Percentiles rank a stretch among this genome's conserved stretches.
Conservation (phyloP, 2,329 filamentous ascomycete species). For the Fusarium beomiforme region DNA sequence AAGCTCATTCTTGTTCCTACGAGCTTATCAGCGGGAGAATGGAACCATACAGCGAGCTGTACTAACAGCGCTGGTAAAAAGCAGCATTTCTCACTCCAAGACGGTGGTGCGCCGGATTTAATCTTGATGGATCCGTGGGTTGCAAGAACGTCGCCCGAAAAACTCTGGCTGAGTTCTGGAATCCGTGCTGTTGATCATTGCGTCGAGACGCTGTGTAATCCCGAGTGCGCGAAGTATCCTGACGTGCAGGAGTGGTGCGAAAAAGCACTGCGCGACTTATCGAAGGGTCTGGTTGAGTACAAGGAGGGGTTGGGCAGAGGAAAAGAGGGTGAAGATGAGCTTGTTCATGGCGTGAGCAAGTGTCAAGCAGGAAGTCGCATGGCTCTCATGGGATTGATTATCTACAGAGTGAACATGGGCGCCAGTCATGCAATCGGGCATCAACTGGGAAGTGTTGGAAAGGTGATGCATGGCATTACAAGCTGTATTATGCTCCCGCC, state of each 20-base stretch:
- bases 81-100: slow-evolving; percentile 1
- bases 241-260: slow-evolving; percentile 13
- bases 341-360: not conserved
- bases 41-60: slow-evolving; percentile 19
- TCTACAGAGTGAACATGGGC: slow-evolving; percentile 16
- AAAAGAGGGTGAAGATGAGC: not conserved
- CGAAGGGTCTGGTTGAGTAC: not conserved
- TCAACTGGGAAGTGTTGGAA: slow-evolving; percentile 15
- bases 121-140: slow-evolving; percentile 23
- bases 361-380: slow-evolving; percentile 22
- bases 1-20: not conserved
- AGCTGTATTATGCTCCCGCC: slow-evolving; percentile 17
- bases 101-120: slow-evolving; percentile 11
- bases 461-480: slow-evolving; percentile 18
- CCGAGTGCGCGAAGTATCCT: not conserved
- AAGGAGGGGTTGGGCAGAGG: not conserved
- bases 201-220: slow-evolving; percentile 8
- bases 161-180: slow-evolving; percentile 9
- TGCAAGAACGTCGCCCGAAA: not conserved
- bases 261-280: not conserved
- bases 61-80: slow-evolving; percentile 10
- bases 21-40: slow-evolving; percentile 14
- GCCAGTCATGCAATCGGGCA: slow-evolving; percentile 17
- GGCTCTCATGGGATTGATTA: slow-evolving; percentile 19
- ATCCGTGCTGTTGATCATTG: slow-evolving; percentile 18